These are phyloP conservation scores for Dactylellina haptotyla DNA, from an alignment of 2,329 filamentous ascomycete genomes.

Conservation along the genomic window DNA sequence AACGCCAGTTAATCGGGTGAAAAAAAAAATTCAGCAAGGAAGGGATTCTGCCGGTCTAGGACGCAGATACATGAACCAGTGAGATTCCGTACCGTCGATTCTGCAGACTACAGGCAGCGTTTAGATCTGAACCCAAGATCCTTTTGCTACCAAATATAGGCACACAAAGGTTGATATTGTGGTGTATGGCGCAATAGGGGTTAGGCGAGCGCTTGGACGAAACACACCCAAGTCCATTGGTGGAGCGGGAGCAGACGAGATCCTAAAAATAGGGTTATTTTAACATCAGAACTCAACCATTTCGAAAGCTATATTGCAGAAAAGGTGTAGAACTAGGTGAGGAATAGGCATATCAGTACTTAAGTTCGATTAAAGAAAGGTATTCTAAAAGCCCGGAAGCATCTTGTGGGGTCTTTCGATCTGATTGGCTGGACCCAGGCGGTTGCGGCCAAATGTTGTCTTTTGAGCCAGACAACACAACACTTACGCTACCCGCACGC, in stretches of 20 bases:
- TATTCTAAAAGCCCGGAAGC: not conserved
- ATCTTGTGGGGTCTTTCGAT: not conserved
- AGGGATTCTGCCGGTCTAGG: not conserved
- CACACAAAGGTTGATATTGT: constrained; percentile 7
- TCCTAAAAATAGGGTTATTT: constrained; percentile 32
- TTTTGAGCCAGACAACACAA: constrained; percentile 38
- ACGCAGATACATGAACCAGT: constrained; percentile 5
- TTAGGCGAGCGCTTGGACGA: constrained; percentile 51
- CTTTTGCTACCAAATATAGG: constrained; percentile 37
- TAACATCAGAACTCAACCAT: constrained; percentile 14
- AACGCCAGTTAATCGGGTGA: constrained; percentile 4
- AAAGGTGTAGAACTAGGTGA: not conserved
- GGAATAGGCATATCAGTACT: constrained; percentile 1
- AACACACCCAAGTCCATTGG: constrained; percentile 45
- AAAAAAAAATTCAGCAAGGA: not conserved
- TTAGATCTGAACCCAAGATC: constrained; percentile 35
- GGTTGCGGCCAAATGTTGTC: constrained; percentile 14
- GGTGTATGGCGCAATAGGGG: constrained; percentile 47
- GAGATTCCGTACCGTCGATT: constrained; percentile 36
- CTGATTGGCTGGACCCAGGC: not conserved
- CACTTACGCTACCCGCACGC: not conserved
- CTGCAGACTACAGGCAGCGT: constrained; percentile 16
- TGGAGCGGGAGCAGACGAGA: constrained; percentile 47
- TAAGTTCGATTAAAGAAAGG: constrained; percentile 1
- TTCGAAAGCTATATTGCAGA: not conserved